A percentile compares a stretch with the other conserved stretches of the same genome.
Evolutionary conservation across 345 rosid genomes (phyloP).

Genomic region (Hevea brasiliensis): DNA sequence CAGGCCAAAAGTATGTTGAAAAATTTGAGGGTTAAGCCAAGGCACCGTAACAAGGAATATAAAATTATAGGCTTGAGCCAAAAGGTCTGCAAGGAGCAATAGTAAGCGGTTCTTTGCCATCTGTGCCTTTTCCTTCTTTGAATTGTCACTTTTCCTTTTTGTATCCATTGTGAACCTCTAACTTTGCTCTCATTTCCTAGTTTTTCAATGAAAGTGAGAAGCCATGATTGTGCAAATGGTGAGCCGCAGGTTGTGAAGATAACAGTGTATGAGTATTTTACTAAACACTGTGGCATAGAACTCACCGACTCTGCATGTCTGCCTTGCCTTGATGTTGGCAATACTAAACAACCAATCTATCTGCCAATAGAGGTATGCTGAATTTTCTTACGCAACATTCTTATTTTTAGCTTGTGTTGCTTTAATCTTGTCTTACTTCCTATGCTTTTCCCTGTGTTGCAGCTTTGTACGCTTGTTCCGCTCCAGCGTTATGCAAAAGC

Average conservation of each 20-base stretch:
- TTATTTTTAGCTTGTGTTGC: neutral
- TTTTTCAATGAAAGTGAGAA: slow-evolving; percentile 64
- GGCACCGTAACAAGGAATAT: slow-evolving; percentile 64
- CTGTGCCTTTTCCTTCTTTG: slow-evolving; percentile 3
- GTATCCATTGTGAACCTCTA: slow-evolving; percentile 14
- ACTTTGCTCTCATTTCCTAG: slow-evolving; percentile 37
- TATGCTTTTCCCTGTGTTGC: slow-evolving; percentile 26
- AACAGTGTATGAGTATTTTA: slow-evolving; percentile 75
- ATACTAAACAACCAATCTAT: slow-evolving; percentile 75
- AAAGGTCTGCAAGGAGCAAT: slow-evolving; percentile 75
- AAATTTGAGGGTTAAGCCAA: slow-evolving; percentile 65
- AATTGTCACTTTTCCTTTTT: neutral
- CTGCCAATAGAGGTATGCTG: slow-evolving; percentile 72
- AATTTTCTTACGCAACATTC: neutral
- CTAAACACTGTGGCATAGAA: slow-evolving; percentile 51
- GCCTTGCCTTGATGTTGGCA: slow-evolving; percentile 92
- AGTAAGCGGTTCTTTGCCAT: slow-evolving; percentile 30
- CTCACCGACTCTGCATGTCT: slow-evolving; percentile 58
- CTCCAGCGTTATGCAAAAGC: slow-evolving; percentile 86
- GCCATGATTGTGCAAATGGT: slow-evolving; percentile 30
- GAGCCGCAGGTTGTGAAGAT: slow-evolving; percentile 49
- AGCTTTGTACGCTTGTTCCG: slow-evolving; percentile 82
- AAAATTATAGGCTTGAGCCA: slow-evolving; percentile 73
- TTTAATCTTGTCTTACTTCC: slow-evolving; percentile 11
- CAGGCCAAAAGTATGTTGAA: slow-evolving; percentile 79